Evolutionary conservation across 257 asterid species (phyloP), one percentile per base, ranked within the genome.

Genomic region (Sherardia arvensis): DNA sequence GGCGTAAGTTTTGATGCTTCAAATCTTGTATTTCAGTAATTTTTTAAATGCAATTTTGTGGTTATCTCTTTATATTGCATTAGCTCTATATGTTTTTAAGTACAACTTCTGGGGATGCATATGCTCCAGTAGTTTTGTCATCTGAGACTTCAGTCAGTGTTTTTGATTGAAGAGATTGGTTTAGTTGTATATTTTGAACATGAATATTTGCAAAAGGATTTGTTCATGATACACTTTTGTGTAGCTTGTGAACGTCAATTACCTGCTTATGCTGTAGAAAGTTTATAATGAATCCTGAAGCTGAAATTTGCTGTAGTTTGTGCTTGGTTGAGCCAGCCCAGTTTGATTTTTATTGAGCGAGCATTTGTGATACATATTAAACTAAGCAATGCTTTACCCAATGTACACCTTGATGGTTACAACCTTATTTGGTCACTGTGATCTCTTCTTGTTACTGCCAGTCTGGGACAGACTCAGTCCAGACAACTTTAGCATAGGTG

Each of bases 1-100:
- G 99, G 99, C 95, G 96, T 90, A 80, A 74, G 95, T 83, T 26
- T 40, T 69, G 28, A 18, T 8, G 38, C 32, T 29, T 73, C 61
- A 26, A 43, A 12, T 64, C 47, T 48, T 47, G 29, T 57, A 14
- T 28, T 30, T 29, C 71, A 3, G 22, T 59, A 40, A 36, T 4
- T 26, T 57, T 48, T 2, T 28, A 20, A 20, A 43, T 43, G 51
- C 47, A 8, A 14, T 43, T 30, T 43, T 4, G 56, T 49, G 14
- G 56, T 20, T 21, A 18, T 49, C 56, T 49, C 56, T 49, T 4
- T 49, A 1, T 7, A n/a, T 20, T 43, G 18, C 56, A 48, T 48
- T 29, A 53, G 49, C 17, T 4, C 21, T 17, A 15, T 14, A 43
- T n/a, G 15, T 40, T 40, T 40, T 1, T 40, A 14, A 12, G 7